These are phyloP conservation scores for Vachellia pachyceras DNA, from an alignment of 306 rosid species.

Conservation along the genomic window DNA sequence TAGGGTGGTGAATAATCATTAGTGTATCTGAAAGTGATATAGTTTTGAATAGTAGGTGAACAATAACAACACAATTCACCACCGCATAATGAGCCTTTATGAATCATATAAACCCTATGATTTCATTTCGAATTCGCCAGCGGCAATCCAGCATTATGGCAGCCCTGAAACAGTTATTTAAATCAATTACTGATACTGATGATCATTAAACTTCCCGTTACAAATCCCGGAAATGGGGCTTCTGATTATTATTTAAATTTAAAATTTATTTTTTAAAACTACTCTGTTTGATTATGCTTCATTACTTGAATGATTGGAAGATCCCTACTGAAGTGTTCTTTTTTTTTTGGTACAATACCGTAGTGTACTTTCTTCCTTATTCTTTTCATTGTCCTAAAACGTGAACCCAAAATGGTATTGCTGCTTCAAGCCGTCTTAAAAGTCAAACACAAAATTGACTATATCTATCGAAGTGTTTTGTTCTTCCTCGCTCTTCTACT, in stretches of 20 bases:
- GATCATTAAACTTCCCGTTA: background rate
- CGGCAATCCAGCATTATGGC: background rate
- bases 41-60: background rate
- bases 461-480: background rate
- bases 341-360: no score
- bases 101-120: background rate
- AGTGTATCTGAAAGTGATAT: background rate
- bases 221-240: no score
- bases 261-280: background rate
- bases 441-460: background rate
- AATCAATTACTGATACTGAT: slow-evolving; percentile 2
- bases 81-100: background rate
- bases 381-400: slow-evolving; percentile 15
- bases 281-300: background rate
- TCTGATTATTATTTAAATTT: no score
- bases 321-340: background rate
- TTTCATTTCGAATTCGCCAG: background rate
- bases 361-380: no score
- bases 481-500: background rate
- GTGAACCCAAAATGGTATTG: slow-evolving; percentile 1
- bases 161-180: background rate
- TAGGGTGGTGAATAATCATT: slow-evolving; percentile 22
- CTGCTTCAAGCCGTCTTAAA: background rate
- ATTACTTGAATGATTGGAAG: slow-evolving; percentile 6
- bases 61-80: background rate